phyloP scores from a whole-genome alignment of 768 basidiomycete genomes.

The Xerocomus brunneocitrinus region DNA sequence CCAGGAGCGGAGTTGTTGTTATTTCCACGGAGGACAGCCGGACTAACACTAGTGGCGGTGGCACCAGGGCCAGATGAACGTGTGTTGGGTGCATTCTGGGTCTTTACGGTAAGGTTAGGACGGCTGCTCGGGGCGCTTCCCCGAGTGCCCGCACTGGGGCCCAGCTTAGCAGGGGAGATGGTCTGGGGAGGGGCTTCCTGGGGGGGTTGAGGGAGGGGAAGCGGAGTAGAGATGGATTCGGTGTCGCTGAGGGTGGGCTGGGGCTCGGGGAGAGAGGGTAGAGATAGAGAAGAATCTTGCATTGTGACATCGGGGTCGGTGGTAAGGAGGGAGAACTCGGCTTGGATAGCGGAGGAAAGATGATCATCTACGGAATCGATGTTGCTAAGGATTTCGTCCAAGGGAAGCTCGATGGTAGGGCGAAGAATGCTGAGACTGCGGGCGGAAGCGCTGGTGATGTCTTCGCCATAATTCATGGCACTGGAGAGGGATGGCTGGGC shows the following conservation, averaged over 20 bases:
- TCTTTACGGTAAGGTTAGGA: conserved; percentile 60
- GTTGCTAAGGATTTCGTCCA: conserved; percentile 68
- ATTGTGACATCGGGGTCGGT: conserved; percentile 25
- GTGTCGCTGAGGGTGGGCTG: conserved; percentile 2
- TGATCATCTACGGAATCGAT: conserved; percentile 24
- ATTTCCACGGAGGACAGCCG: conserved; percentile 34
- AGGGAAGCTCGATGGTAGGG: conserved; percentile 80
- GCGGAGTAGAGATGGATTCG: conserved; percentile 15
- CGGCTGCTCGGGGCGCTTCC: conserved; percentile 42
- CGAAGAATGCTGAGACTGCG: conserved; percentile 60
- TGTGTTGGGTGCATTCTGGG: conserved; percentile 40
- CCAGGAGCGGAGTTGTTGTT: conserved; percentile 43
- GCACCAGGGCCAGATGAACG: conserved; percentile 61
- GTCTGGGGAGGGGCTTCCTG: conserved; percentile 47
- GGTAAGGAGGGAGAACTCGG: conserved; percentile 1
- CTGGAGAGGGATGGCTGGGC: conserved; percentile 64
- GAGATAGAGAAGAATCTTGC: conserved; percentile 22
- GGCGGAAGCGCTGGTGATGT: conserved; percentile 45
- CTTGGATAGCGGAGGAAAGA: conserved; percentile 1
- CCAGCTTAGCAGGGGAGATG: conserved; percentile 55
- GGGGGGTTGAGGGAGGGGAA: conserved; percentile 35
- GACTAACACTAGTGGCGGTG: conserved; percentile 55
- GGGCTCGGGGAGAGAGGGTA: conserved; percentile 11
- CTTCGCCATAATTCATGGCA: conserved; percentile 75
- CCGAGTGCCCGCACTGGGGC: conserved; percentile 48